Percentiles rank a stretch among this genome's conserved stretches.
Evolutionary conservation across 169 alveolate species (phyloP).

Genomic region (Sarcocystis neurona): DNA sequence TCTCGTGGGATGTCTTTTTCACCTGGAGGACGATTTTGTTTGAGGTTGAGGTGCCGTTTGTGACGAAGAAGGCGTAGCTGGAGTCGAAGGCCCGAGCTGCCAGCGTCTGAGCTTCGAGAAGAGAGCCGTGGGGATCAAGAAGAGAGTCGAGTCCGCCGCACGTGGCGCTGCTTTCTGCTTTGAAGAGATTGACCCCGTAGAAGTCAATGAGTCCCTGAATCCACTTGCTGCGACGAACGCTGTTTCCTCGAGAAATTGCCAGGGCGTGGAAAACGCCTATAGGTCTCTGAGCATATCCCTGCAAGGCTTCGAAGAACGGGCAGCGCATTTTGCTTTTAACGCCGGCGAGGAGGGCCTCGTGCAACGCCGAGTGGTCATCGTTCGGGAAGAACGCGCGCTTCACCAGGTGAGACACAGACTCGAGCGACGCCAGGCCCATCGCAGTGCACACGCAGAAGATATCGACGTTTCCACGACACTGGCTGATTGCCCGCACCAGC

Average conservation of each 20-base stretch:
- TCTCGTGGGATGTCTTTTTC: neutral
- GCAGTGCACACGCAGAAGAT: slow-evolving; percentile 74
- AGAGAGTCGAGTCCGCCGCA: slow-evolving; percentile 77
- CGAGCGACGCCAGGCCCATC: slow-evolving; percentile 67
- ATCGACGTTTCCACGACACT: slow-evolving; percentile 71
- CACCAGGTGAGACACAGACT: slow-evolving; percentile 64
- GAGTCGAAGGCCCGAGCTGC: slow-evolving; percentile 76
- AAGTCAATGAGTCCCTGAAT: slow-evolving; percentile 70
- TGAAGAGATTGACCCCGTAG: slow-evolving; percentile 74
- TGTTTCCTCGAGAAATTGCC: slow-evolving; percentile 75
- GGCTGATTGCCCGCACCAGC: slow-evolving; percentile 61
- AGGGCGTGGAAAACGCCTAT: slow-evolving; percentile 78
- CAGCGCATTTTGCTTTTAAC: slow-evolving; percentile 67
- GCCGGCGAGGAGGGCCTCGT: slow-evolving; percentile 73
- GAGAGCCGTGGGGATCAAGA: slow-evolving; percentile 76
- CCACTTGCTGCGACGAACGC: slow-evolving; percentile 73
- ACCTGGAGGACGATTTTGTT: slow-evolving; percentile 68
- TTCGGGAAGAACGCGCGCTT: slow-evolving; percentile 68
- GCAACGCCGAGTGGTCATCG: slow-evolving; percentile 76
- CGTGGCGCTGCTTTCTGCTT: slow-evolving; percentile 76
- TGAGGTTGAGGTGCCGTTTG: slow-evolving; percentile 77
- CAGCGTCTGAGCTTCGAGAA: slow-evolving; percentile 73
- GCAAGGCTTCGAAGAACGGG: slow-evolving; percentile 73
- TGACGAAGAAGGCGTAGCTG: slow-evolving; percentile 72
- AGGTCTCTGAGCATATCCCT: slow-evolving; percentile 73